Base-by-base conservation (phyloP, 768 basidiomycete genomes). In the Boletellus ananiceps region DNA sequence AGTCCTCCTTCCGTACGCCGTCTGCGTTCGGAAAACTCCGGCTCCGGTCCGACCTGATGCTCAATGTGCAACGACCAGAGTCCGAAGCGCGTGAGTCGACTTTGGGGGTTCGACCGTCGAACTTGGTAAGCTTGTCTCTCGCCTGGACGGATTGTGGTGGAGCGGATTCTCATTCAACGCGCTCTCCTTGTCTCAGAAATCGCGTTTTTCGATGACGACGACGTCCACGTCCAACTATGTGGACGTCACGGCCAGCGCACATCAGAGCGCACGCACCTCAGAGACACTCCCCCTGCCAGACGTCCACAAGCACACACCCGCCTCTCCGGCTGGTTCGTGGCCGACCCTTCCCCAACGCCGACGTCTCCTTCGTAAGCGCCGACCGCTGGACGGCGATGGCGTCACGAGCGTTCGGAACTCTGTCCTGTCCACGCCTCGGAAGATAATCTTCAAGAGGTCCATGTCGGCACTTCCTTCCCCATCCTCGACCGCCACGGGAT, bases 201-300 rank as follows among this genome's bases (percentile, higher is more conserved):
- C 69, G 8, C 69, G 65, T 15, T 71, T 71, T 47, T 70, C 69
- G 27, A 56, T 57, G 21, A 67, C 69, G 29, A 70, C 69, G 5
- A 64, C 60, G 0, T 64, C 70, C 5, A 69, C 69, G 2, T 71
- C 69, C 31, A 57, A 63, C 39, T 61, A 62, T 37, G 49, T 69
- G 15, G 59, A 65, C 6, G 51, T 57, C 12, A 11, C 46, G 1
- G 11, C 50, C 9, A 35, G 18, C 16, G 21, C 46, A 3, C 18
- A 40, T 8, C 62, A 48, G 9, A 51, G 37, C 39, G 36, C 13
- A 11, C 44, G 35, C 4, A 9, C 39, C 21, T 40, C 29, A 1
- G 44, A 48, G 41, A 39, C 43, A 18, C 13, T 50, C 4, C 35
- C 47, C 14, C 31, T 53, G 31, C 59, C 51, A 3, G 44, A 31